Percentiles rank a stretch among this genome's conserved stretches.
Conservation (phyloP, 805 yeast species). For the Wickerhamomyces rabaulensis region DNA sequence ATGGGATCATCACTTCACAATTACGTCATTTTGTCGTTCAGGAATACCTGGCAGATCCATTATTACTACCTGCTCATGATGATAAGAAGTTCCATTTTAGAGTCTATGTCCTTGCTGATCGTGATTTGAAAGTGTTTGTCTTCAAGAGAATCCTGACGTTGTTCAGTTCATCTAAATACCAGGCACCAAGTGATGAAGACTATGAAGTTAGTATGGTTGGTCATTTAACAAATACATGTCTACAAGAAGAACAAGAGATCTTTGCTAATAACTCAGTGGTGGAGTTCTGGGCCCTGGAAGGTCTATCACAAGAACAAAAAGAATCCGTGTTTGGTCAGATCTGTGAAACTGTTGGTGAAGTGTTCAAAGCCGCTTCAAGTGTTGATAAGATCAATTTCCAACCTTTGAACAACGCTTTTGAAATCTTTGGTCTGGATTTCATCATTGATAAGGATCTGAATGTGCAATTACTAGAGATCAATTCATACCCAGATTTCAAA, state of each 20-base stretch:
- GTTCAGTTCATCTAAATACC: constrained; percentile 60
- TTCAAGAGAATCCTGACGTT: constrained; percentile 75
- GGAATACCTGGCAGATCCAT: constrained; percentile 65
- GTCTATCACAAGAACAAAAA: constrained; percentile 33
- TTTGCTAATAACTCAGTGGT: constrained; percentile 43
- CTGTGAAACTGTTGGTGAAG: constrained; percentile 56
- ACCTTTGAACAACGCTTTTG: constrained; percentile 77
- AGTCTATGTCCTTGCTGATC: constrained; percentile 72
- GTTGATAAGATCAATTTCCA: constrained; percentile 83
- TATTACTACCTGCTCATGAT: constrained; percentile 55
- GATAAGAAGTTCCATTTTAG: constrained; percentile 85
- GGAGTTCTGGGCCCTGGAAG: constrained; percentile 55
- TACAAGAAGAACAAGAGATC: constrained; percentile 53
- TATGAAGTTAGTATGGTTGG: constrained; percentile 37
- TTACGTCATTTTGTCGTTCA: constrained; percentile 89
- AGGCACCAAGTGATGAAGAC: constrained; percentile 34
- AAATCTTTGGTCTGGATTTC: constrained; percentile 86
- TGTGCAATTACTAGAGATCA: constrained; percentile 74
- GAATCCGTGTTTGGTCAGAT: constrained; percentile 47
- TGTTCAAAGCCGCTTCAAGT: constrained; percentile 74
- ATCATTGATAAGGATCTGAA: constrained; percentile 52
- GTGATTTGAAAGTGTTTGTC: constrained; percentile 73
- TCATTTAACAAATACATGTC: constrained; percentile 91
- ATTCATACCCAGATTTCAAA: constrained; percentile 93
- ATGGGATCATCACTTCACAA: constrained; percentile 79